Evolutionary conservation across 306 rosid species (phyloP).

Genomic region (Medicago ruthenica): DNA sequence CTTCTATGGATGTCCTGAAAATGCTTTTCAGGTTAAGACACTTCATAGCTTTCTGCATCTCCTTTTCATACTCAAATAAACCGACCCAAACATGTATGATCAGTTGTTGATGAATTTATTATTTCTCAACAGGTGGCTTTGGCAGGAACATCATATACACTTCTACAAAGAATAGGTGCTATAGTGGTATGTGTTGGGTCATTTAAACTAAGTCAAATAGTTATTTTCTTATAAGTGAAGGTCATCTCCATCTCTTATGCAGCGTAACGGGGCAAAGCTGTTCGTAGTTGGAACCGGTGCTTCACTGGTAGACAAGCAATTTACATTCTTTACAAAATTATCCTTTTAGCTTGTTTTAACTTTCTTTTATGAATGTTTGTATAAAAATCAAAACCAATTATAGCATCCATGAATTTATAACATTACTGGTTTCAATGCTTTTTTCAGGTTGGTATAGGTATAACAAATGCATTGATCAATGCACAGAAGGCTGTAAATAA

Average conservation of each 20-base stretch:
- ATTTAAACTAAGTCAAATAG: slow-evolving; percentile 26
- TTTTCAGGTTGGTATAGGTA: slow-evolving; percentile 80
- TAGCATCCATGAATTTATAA: not conserved
- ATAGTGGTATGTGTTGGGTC: slow-evolving; percentile 70
- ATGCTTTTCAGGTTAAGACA: slow-evolving; percentile 83
- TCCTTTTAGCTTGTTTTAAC: slow-evolving; percentile 23
- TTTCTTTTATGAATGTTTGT: not conserved
- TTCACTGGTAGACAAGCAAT: slow-evolving; percentile 51
- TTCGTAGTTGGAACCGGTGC: slow-evolving; percentile 90
- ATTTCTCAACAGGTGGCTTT: slow-evolving; percentile 57
- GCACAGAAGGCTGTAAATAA: slow-evolving; percentile 69
- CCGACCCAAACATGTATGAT: not conserved
- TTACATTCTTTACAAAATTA: slow-evolving; percentile 7
- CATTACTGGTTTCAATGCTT: slow-evolving; percentile 11
- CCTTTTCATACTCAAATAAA: not conserved
- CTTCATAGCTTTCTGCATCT: too few species aligned
- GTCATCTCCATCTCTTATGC: slow-evolving; percentile 54
- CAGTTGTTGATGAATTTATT: slow-evolving; percentile 10
- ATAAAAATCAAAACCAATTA: not conserved
- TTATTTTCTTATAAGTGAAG: slow-evolving; percentile 34
- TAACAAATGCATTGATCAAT: slow-evolving; percentile 81
- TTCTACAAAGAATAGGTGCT: slow-evolving; percentile 68
- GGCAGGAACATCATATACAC: slow-evolving; percentile 59
- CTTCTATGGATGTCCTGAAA: slow-evolving; percentile 95
- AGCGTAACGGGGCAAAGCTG: slow-evolving; percentile 93